Percentiles rank a stretch among this genome's conserved stretches.
Conservation (phyloP, 2,329 filamentous ascomycete species). For the Fusarium brachygibbosum region DNA sequence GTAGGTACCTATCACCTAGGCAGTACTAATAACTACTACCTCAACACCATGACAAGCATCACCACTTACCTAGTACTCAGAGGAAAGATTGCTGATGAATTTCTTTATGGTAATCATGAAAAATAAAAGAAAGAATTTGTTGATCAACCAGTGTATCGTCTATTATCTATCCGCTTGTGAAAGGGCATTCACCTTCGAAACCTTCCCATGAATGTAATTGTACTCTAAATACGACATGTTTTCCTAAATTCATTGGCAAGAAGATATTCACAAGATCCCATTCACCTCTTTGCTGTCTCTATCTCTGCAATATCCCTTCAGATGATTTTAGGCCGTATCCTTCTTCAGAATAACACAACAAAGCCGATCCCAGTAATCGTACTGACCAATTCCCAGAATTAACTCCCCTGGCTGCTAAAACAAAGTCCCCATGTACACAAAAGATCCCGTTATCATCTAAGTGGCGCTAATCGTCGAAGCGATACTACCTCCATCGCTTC, state of each 20-base stretch:
- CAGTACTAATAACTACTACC: background rate
- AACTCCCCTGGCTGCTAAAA: constrained; percentile 32
- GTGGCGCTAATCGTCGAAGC: constrained; percentile 53
- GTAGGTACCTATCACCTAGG: no score
- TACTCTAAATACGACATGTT: background rate
- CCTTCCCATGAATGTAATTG: background rate
- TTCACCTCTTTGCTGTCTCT: constrained; percentile 13
- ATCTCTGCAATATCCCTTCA: constrained; percentile 3
- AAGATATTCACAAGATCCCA: background rate
- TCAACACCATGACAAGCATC: constrained; percentile 18
- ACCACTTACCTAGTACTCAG: background rate
- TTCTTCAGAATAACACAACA: constrained; percentile 3
- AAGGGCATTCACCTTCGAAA: background rate
- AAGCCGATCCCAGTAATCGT: constrained; percentile 19
- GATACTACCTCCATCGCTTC: constrained; percentile 56
- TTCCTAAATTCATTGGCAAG: background rate
- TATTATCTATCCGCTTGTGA: background rate
- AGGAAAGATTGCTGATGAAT: background rate
- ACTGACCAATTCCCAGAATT: constrained; percentile 19
- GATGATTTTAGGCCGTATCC: background rate
- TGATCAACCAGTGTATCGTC: background rate
- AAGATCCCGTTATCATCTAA: constrained; percentile 26
- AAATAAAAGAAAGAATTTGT: background rate
- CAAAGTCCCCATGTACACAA: constrained; percentile 13
- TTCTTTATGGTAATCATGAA: background rate